Base-by-base conservation (phyloP, 495 filamentous ascomycete genomes). In the Penicillium crystallinum region DNA sequence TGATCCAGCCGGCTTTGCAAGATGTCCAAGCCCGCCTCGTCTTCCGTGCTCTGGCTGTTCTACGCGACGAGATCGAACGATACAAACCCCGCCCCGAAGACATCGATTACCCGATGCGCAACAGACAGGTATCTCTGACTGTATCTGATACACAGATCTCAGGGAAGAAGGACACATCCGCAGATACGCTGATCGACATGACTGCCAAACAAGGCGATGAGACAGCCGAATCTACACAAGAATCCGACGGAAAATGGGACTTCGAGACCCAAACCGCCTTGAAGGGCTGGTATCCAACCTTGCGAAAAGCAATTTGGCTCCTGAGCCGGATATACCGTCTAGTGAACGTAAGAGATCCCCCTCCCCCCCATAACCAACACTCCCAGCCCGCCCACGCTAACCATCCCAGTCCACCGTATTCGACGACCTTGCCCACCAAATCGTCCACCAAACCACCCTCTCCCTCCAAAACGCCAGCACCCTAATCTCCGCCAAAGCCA, bases 311-410 rank as follows among this genome's bases (percentile, higher is more conserved):
- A 0, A 84, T 93, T 17, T 89, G 89, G 79, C 81, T 95, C 1
- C 77, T 95, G 9, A 87, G 84, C 59, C 77, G 88, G 62, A 92
- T 93, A 58, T 91, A 95, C 65, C 86, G 89, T 62, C 75, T 88
- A 64, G 82, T 92, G 23, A 85, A 90, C 69, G 88, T 80, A 49
- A 52, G 49, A 23, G 46, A 31, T n/a, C n/a, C 12, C 36, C 60
- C 18, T 17, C 4, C 18, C 18, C 8, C 23, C 30, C 3, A 11
- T 15, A 4, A 46, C 3, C n/a, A n/a, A n/a, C n/a, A 17, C 27
- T 33, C 0, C 6, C 12, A 9, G 1, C 15, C 33, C 21, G 6
- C 6, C 31, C n/a, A 56, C 66, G 14, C 14, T 52, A 34, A 37
- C 50, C 49, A 61, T 17, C 35, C 25, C 54, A 77, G 81, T 85